phyloP scores from a whole-genome alignment of 192 early-diverging fungal species.

The Backusella luteola region DNA sequence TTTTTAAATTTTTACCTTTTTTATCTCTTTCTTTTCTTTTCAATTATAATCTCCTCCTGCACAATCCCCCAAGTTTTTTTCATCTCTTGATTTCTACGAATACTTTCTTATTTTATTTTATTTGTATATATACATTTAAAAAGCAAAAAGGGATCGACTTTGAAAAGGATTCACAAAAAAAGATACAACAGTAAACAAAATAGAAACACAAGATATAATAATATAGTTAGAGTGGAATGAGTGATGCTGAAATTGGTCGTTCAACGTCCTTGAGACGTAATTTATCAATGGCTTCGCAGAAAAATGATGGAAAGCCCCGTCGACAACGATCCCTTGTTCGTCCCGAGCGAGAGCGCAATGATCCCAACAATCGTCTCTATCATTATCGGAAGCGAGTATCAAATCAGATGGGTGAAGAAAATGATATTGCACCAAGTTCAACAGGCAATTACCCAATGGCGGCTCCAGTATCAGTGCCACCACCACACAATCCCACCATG shows the following conservation, averaged over 20 bases:
- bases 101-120: background rate
- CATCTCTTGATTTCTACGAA: background rate
- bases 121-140: background rate
- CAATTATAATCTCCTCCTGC: background rate
- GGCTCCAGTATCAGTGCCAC: background rate
- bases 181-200: background rate
- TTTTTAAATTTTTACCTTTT: slow-evolving; percentile 12
- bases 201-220: background rate
- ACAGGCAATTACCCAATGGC: slow-evolving; percentile 31
- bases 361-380: slow-evolving; percentile 44
- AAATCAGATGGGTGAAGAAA: slow-evolving; percentile 38
- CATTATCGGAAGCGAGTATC: slow-evolving; percentile 39
- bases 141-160: background rate
- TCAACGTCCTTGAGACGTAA: slow-evolving; percentile 39
- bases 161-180: background rate
- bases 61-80: background rate
- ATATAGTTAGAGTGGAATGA: slow-evolving; percentile 2
- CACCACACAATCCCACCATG: background rate
- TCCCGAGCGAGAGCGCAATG: slow-evolving; percentile 60
- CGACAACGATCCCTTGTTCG: slow-evolving; percentile 67
- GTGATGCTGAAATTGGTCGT: slow-evolving; percentile 5
- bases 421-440: slow-evolving; percentile 34
- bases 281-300: slow-evolving; percentile 65
- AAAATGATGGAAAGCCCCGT: slow-evolving; percentile 50
- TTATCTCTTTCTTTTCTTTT: background rate